A percentile compares a stretch with the other conserved stretches of the same genome.
Conservation (phyloP, 202 grass and related monocot species). For the Saccharum hybrid region DNA sequence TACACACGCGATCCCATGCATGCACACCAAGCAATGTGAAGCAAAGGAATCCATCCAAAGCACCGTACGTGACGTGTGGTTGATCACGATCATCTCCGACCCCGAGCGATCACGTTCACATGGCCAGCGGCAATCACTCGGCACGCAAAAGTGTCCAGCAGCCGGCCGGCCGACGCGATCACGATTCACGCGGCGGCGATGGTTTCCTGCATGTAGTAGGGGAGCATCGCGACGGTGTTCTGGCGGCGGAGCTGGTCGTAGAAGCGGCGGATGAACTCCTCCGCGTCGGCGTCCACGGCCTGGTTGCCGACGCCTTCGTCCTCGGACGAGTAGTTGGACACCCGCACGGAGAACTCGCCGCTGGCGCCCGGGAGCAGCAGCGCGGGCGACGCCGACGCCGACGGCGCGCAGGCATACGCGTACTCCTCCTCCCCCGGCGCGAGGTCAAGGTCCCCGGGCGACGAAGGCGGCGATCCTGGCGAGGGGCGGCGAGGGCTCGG, state of each 20-base stretch:
- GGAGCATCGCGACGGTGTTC: slow-evolving; percentile 58
- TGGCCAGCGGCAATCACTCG: no score
- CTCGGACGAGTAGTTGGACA: slow-evolving; percentile 66
- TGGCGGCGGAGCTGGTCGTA: slow-evolving; percentile 89
- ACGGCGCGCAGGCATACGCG: slow-evolving; percentile 19
- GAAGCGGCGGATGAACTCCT: slow-evolving; percentile 92
- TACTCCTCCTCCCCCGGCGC: slow-evolving; percentile 39
- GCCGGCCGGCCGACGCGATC: not conserved
- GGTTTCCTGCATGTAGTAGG: slow-evolving; percentile 48
- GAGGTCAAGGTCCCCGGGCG: no score
- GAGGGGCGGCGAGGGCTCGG: not conserved
- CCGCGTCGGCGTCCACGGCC: slow-evolving; percentile 77
- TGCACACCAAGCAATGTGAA: not conserved
- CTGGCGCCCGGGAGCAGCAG: not conserved
- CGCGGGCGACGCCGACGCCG: slow-evolving; percentile 22
- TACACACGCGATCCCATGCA: not conserved
- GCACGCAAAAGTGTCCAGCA: no score
- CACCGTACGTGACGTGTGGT: not conserved
- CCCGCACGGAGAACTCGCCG: slow-evolving; percentile 52
- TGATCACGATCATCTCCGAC: not conserved
- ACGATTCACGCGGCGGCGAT: slow-evolving; percentile 8
- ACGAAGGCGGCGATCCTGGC: no score
- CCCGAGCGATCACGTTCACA: not conserved
- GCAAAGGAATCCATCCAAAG: not conserved
- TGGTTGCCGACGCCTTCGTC: slow-evolving; percentile 44